phyloP scores from a whole-genome alignment of 495 filamentous ascomycete species.

The Lindgomyces ingoldianus region DNA sequence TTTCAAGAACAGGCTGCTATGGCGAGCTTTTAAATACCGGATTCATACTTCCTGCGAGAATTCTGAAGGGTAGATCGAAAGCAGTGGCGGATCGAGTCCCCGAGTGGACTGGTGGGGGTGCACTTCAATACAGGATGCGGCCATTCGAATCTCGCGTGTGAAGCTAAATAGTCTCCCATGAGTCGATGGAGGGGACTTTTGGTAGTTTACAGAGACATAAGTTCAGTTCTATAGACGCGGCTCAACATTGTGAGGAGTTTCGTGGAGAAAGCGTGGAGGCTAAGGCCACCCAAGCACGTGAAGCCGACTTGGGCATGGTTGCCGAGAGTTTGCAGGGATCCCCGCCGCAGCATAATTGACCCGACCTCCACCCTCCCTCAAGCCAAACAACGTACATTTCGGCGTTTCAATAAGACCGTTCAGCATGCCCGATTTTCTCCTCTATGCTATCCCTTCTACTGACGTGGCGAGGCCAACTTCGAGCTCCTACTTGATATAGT shows the following conservation, averaged over 20 bases:
- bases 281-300: not conserved
- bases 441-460: no score
- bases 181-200: not conserved
- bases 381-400: no score
- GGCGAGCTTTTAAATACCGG: not conserved
- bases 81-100: not conserved
- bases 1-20: not conserved
- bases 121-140: not conserved
- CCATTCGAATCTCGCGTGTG: not conserved
- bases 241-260: no score
- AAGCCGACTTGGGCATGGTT: not conserved
- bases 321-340: not conserved
- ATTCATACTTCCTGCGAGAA: not conserved
- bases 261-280: not conserved
- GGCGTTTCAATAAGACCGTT: no score
- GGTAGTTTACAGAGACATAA: not conserved
- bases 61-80: not conserved
- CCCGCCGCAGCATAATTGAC: not conserved
- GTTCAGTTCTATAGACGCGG: not conserved
- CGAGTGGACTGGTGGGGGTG: not conserved
- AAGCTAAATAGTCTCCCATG: not conserved
- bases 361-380: no score
- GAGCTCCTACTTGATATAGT: not conserved
- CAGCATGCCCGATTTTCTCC: no score
- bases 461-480: conserved; percentile 2